Base-by-base conservation (phyloP, 1,139 yeast genomes). In the Pichia sp. region DNA sequence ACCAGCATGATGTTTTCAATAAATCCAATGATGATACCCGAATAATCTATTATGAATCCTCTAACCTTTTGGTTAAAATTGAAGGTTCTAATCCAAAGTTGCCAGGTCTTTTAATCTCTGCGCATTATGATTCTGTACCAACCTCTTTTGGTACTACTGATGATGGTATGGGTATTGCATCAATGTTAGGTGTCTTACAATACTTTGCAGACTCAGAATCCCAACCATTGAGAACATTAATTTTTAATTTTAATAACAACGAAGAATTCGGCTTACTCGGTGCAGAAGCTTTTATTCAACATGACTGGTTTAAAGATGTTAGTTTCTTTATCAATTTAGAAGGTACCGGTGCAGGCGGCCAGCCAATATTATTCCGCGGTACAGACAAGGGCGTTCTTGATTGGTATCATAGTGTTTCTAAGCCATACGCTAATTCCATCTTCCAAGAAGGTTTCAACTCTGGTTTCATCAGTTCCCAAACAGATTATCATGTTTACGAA, bases 321-420 rank as follows among this genome's bases (percentile, higher is more conserved):
- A 73, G 72, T 38, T 84, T 77, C 55, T 86, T 91, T 55, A 73
- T 91, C 57, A 91, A 91, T 61, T 70, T 91, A 54, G 98, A 91
- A 70, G 97, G 97, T n/a, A 88, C 96, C 0, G 97, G 97, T 3
- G 87, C 95, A 4, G 96, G 96, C 24, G 96, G 96, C 7, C 41
- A 33, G 18, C 91, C 96, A 0, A 75, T 87, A 33, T 69, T 91
- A 40, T 89, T 91, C 65, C 75, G 97, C 64, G 83, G 93, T 17
- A 82, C 96, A 0, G 96, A 91, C 61, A 77, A 76, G 54, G 86
- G 85, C 0, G 77, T 87, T 10, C 86, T 86, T 2, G 73, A 82
- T 52, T 80, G 76, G 57, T 81, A 75, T 53, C 58, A 66, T 28
- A 31, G 31, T 38, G 79, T 75, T 1, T 53, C 65, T 15, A 59